Conservation (phyloP, 805 yeast species). For the Danielia reshetovae region DNA sequence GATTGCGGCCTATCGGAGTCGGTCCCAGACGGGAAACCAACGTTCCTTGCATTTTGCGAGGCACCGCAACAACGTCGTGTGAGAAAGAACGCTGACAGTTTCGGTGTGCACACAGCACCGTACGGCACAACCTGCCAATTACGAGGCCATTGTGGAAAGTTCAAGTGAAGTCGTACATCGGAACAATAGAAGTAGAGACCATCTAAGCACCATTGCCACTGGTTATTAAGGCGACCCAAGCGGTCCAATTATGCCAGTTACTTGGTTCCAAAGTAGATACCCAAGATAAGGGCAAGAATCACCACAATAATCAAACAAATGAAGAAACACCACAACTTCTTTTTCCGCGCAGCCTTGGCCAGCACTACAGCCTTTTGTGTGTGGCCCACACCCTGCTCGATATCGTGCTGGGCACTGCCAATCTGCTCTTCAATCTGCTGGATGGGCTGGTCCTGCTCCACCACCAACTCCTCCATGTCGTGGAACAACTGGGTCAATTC, state of each 20-base stretch:
- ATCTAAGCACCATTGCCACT: no score
- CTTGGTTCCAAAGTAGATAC: constrained; percentile 48
- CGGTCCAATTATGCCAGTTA: constrained; percentile 1
- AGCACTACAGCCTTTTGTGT: constrained; percentile 83
- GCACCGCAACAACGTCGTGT: no score
- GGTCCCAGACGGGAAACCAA: no score
- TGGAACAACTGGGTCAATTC: constrained; percentile 92
- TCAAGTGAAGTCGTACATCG: no score
- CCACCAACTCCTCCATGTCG: constrained; percentile 94
- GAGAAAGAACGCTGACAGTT: no score
- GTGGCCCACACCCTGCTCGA: constrained; percentile 93
- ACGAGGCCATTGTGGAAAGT: no score
- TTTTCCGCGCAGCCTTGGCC: constrained; percentile 87
- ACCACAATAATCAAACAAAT: constrained; percentile 56
- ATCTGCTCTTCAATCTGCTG: constrained; percentile 80
- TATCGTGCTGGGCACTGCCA: constrained; percentile 78
- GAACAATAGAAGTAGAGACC: no score
- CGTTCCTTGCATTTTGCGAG: no score
- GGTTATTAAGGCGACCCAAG: constrained; percentile 1
- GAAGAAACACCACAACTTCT: constrained; percentile 81
- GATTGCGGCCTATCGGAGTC: no score
- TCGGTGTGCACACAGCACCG: no score
- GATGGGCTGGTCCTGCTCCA: constrained; percentile 89
- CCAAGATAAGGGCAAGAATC: constrained; percentile 66
- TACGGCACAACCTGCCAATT: no score